Percentiles rank a stretch among this genome's conserved stretches.
Conservation (phyloP, 768 basidiomycete genomes). For the Gloeophyllum trabeum region DNA sequence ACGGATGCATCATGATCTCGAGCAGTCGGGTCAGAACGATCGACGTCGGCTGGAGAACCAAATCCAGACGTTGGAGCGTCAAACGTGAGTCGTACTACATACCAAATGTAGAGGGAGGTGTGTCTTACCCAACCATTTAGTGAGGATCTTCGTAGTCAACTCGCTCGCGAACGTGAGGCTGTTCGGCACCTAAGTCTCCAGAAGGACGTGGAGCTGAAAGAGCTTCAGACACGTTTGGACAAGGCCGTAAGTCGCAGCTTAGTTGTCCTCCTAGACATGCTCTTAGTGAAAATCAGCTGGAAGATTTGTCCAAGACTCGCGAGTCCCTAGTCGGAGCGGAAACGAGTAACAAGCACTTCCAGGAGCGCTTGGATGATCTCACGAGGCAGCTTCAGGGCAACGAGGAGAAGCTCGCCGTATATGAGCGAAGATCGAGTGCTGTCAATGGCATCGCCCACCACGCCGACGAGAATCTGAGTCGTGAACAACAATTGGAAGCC, state of each 20-base stretch:
- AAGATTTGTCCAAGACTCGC: conserved; percentile 57
- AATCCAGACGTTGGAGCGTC: conserved; percentile 65
- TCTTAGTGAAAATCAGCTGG: conserved; percentile 25
- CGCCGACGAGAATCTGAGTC: conserved; percentile 35
- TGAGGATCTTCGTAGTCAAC: conserved; percentile 60
- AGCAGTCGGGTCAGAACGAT: conserved; percentile 76
- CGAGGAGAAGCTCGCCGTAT: conserved; percentile 79
- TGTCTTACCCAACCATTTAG: conserved; percentile 22
- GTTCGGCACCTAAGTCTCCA: conserved; percentile 66
- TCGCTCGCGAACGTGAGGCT: conserved; percentile 65
- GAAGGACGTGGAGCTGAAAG: conserved; percentile 71
- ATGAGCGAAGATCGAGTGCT: conserved; percentile 50
- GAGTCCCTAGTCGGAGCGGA: conserved; percentile 63
- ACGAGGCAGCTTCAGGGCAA: conserved; percentile 59
- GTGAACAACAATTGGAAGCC: conserved; percentile 71
- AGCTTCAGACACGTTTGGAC: conserved; percentile 63
- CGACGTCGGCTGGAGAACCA: conserved; percentile 72
- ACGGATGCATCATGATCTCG: conserved; percentile 82
- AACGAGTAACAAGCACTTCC: conserved; percentile 69
- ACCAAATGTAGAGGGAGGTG: not conserved
- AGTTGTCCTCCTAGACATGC: conserved; percentile 7
- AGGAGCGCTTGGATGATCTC: conserved; percentile 58
- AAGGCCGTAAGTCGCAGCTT: conserved; percentile 39
- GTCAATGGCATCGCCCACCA: conserved; percentile 17
- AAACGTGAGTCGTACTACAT: conserved; percentile 43